Evolutionary conservation across 805 yeast genomes (phyloP), one percentile per base, ranked within the genome.

Genomic region (Huiozyma sinensis): DNA sequence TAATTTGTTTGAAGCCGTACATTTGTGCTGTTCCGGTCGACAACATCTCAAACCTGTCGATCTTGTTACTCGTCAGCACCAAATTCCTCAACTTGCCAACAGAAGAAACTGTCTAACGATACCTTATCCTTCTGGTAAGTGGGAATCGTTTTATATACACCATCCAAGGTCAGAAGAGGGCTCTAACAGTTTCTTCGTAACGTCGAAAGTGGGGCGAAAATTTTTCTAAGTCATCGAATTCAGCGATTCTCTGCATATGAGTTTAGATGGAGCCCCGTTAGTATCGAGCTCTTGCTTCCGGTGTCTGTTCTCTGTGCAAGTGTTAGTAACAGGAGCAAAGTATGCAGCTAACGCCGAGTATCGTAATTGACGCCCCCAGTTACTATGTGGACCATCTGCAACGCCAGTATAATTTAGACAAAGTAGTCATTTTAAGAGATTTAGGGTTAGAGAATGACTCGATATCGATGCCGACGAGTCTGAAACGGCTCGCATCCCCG

Each of bases 261-360:
- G 24, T 17, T 17, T 17, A 4, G 4, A 17, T 17, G 24, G 24
- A 17, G 4, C 4, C 4, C 24, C 24, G 24, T 17, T 17, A 17
- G 24, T 17, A 17, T 17, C 24, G 24, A 17, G 24, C 24, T 17
- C 24, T 17, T 17, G 24, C 24, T 17, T 17, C 24, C 24, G 24
- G 24, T 17, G 24, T 4, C 4, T 17, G 24, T 17, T 17, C 24
- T 17, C 4, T 17, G 24, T 3, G 24, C 24, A 4, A 17, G 24
- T 17, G 24, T 17, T 17, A 17, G 24, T 2, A 17, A 17, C 24
- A 17, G 4, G 24, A 17, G 24, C 24, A 17, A 17, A 17, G 4
- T 17, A 79, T 80, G 86, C 76, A 74, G 55, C 62, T 81, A 33
- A 75, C 82, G 28, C 41, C 41, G 30, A 39, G 41, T 17, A 30